Percentiles rank a stretch among this genome's conserved stretches.
phyloP scores from a whole-genome alignment of 1,139 yeast genomes.

The Lodderomyces orthopsilosis region DNA sequence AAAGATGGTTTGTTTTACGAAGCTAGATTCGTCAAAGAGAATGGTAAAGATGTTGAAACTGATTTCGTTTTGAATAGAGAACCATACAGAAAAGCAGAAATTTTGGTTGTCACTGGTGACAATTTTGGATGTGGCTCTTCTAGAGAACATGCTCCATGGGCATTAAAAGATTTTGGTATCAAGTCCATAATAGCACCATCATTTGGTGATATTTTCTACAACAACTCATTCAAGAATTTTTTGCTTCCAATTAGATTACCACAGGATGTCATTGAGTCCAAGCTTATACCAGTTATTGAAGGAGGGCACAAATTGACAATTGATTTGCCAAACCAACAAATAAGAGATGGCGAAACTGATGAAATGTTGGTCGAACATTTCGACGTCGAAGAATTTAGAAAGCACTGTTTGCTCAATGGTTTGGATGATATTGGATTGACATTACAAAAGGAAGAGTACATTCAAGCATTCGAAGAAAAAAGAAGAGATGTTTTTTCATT shows the following conservation, averaged over 20 bases:
- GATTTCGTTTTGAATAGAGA: conserved; percentile 85
- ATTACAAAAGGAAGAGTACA: conserved; percentile 79
- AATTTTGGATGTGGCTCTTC: conserved; percentile 99
- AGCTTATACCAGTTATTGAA: conserved; percentile 75
- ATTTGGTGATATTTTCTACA: conserved; percentile 96
- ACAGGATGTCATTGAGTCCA: conserved; percentile 64
- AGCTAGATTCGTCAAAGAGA: conserved; percentile 69
- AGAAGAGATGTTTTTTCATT: conserved; percentile 84
- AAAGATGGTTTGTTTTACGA: conserved; percentile 87
- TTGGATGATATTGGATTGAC: conserved; percentile 96
- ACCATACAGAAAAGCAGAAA: conserved; percentile 77
- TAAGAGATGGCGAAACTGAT: conserved; percentile 61
- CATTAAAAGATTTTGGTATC: conserved; percentile 94
- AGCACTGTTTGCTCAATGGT: conserved; percentile 91
- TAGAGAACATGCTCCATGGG: conserved; percentile 99
- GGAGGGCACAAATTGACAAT: conserved; percentile 70
- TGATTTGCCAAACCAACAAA: conserved; percentile 84
- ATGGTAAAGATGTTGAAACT: conserved; percentile 77
- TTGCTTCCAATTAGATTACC: conserved; percentile 86
- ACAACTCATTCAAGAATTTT: conserved; percentile 94
- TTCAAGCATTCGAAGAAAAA: conserved; percentile 65
- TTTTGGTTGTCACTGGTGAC: conserved; percentile 89
- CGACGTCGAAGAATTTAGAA: conserved; percentile 87
- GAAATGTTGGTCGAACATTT: conserved; percentile 77
- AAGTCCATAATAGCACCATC: conserved; percentile 95